Evolutionary conservation across 2,329 filamentous ascomycete genomes (phyloP).

Genomic region (Cordyceps farinosa): DNA sequence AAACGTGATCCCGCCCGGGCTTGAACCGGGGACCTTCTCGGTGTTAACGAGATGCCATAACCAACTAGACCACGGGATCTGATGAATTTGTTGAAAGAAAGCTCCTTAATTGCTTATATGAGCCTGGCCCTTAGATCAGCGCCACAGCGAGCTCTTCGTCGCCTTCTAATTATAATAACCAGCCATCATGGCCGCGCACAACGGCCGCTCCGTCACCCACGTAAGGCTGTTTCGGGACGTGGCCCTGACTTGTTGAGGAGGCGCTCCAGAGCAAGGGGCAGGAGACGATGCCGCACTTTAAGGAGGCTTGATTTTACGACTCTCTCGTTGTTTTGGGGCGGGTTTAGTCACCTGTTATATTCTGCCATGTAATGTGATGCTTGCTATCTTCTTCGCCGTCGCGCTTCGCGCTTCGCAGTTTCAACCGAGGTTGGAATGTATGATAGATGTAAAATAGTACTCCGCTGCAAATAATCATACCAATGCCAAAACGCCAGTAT

Average conservation of each 20-base stretch:
- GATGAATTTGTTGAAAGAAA: not conserved
- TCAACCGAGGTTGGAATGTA: not conserved
- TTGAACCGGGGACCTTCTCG: constrained; percentile 26
- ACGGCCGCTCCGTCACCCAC: constrained; percentile 17
- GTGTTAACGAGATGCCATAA: no score
- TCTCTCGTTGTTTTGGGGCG: not conserved
- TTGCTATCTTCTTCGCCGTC: not conserved
- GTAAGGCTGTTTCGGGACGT: constrained; percentile 24
- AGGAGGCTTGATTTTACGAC: not conserved
- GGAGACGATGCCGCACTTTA: not conserved
- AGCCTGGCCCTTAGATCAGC: not conserved
- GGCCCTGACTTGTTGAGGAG: not conserved
- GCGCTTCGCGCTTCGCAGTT: no score
- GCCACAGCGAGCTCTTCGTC: constrained; percentile 13
- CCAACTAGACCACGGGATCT: constrained; percentile 28
- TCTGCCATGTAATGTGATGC: not conserved
- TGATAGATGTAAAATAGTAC: not conserved
- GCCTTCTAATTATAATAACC: constrained; percentile 19
- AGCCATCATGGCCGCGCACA: constrained; percentile 34
- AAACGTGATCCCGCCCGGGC: constrained; percentile 28
- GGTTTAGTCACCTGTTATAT: not conserved
- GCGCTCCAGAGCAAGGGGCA: not conserved
- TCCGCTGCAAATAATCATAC: not conserved
- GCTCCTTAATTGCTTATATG: not conserved
- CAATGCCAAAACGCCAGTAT: not conserved